A percentile compares a stretch with the other conserved stretches of the same genome.
Conservation (phyloP, 1,284 basidiomycete species). For the Rhodotorula sp. region DNA sequence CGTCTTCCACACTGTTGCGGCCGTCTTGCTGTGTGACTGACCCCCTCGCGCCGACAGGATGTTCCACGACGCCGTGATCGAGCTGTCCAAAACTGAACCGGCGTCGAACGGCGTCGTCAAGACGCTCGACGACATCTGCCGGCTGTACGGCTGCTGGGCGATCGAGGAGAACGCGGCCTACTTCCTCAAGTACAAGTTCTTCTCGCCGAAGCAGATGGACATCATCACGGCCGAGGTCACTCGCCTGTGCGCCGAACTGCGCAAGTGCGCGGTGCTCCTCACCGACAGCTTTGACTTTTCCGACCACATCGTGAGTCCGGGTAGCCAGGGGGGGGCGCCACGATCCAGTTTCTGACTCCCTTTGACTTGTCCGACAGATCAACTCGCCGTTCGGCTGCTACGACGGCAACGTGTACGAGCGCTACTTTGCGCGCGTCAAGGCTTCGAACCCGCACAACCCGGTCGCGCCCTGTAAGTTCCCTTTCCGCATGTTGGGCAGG, state of each 20-base stretch:
- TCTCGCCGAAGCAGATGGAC: constrained; percentile 41
- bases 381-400: constrained; percentile 59
- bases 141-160: constrained; percentile 57
- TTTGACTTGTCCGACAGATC: constrained; percentile 44
- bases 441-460: constrained; percentile 46
- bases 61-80: constrained; percentile 51
- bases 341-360: too few relatives aligned
- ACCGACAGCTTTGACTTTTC: constrained; percentile 58
- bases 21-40: background rate
- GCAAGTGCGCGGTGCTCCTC: constrained; percentile 55
- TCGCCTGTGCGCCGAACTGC: constrained; percentile 54
- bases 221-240: constrained; percentile 45
- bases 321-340: background rate
- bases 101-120: constrained; percentile 49
- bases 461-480: constrained; percentile 34
- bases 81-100: constrained; percentile 46
- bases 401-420: constrained; percentile 52
- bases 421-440: constrained; percentile 55
- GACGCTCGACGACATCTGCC: constrained; percentile 47
- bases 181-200: constrained; percentile 55
- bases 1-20: constrained; percentile 49
- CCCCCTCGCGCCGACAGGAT: constrained; percentile 14
- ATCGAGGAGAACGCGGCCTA: constrained; percentile 60
- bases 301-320: constrained; percentile 53
- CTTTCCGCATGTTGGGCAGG: too few relatives aligned